Base-by-base conservation (phyloP, 2,329 filamentous ascomycete genomes). In the Trichoderma sp. region DNA sequence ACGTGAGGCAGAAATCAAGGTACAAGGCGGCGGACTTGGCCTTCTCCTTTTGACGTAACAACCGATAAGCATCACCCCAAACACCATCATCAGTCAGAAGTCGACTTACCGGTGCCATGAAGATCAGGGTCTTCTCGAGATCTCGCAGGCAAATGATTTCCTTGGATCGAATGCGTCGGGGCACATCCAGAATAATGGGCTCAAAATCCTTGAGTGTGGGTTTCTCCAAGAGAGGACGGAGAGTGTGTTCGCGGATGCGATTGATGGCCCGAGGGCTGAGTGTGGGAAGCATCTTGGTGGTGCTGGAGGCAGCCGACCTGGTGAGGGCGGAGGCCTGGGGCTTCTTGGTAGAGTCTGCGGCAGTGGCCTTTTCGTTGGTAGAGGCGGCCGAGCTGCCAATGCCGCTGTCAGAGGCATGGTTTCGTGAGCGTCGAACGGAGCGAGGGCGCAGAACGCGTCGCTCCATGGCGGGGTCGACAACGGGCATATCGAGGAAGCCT, bases 91-190 rank as follows among this genome's bases (percentile, higher is more conserved):
- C 83, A 81, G 79, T 83, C 81, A 82, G 82, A 81, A 84, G 78
- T 78, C 85, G 80, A 96, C 94, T 96, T 91, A 97, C 95, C 80
- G 93, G 93, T 83, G 94, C 93, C 79, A 94, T 89, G 81, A 94
- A 94, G 76, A 97, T 88, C 71, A 98, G 84, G 11, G 91, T 95
- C 87, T 97, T 97, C 82, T 98, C 95, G 61, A 98, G 87, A 81
- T 98, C 95, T 79, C 95, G 90, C 68, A 98, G 88, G 82, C 92
- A 97, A 79, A 92, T 89, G 76, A 98, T 96, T 76, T 96, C 89
- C 80, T 93, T 94, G 77, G 90, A 88, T 76, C 89, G 88, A 78
- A 97, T 96, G 77, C 91, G 91, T 79, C 87, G 86, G 59, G 93
- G 93, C 72, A 94, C 89, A 79, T 92, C 91, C 74, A 91, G 85